Percentiles rank a stretch among this genome's conserved stretches.
These are phyloP conservation scores for Colletotrichum lindemuthianum DNA, from an alignment of 2,329 filamentous ascomycete genomes.

Conservation along the genomic window DNA sequence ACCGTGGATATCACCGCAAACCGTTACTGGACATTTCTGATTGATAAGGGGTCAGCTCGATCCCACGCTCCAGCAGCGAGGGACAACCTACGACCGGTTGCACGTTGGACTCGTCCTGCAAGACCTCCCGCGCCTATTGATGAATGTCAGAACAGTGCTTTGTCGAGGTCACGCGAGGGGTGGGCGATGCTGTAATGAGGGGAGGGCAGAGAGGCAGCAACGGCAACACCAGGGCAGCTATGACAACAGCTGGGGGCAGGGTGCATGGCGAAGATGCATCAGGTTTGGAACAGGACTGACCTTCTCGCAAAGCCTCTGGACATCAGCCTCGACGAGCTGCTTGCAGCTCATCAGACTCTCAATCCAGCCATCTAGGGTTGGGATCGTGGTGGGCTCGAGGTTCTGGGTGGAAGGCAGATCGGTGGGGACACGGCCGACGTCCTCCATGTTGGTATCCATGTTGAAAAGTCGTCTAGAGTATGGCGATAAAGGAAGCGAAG, in stretches of 20 bases:
- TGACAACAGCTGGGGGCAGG: conserved; percentile 5
- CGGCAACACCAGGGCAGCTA: conserved; percentile 5
- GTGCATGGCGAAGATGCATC: conserved; percentile 16
- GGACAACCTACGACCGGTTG: conserved; percentile 86
- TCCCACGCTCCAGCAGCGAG: conserved; percentile 28
- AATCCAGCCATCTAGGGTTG: conserved; percentile 97
- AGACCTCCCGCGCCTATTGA: conserved; percentile 86
- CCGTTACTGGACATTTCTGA: conserved; percentile 97
- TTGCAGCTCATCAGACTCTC: conserved; percentile 99
- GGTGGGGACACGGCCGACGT: conserved; percentile 87
- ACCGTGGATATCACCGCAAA: conserved; percentile 98
- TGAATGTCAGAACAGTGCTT: conserved; percentile 45
- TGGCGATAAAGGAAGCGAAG: conserved; percentile 3
- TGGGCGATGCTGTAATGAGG: conserved; percentile 33
- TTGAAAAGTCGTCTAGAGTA: conserved; percentile 25
- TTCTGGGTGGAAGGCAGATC: conserved; percentile 76
- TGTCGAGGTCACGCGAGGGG: conserved; percentile 44
- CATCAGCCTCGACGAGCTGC: conserved; percentile 93
- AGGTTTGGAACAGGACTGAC: conserved; percentile 59
- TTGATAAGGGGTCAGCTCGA: conserved; percentile 43
- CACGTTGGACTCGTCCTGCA: conserved; percentile 98
- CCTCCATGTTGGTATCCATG: conserved; percentile 99
- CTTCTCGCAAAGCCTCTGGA: conserved; percentile 97
- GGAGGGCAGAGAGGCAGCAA: conserved; percentile 20
- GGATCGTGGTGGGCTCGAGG: conserved; percentile 85